Conservation (phyloP, 1,284 basidiomycete species). For the Xerocomus alliaceus region DNA sequence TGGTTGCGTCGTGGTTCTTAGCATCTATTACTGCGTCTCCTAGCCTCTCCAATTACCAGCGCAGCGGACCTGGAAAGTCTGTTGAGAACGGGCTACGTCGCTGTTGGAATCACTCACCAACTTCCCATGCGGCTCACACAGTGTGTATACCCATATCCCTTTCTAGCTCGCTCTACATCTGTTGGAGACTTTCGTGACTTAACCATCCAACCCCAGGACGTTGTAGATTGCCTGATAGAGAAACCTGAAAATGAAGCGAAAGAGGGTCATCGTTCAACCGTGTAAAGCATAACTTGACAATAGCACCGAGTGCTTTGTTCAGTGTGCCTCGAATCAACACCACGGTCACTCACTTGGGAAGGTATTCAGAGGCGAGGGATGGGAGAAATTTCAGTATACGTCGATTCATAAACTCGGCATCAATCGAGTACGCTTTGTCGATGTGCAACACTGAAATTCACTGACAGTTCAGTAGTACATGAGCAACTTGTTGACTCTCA, state of each 20-base stretch:
- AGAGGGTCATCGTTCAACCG: background rate
- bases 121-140: background rate
- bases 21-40: background rate
- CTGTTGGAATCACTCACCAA: background rate
- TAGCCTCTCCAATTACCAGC: background rate
- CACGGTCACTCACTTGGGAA: too few species aligned
- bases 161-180: background rate
- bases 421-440: too few species aligned
- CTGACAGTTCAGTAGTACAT: too few species aligned
- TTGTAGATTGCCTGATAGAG: background rate
- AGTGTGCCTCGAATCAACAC: background rate
- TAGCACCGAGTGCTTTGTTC: background rate
- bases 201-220: background rate
- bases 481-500: too few species aligned
- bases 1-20: background rate
- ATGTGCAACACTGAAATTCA: too few species aligned
- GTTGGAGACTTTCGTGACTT: background rate
- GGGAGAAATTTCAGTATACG: too few species aligned
- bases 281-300: background rate
- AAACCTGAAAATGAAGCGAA: background rate
- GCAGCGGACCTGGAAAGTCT: conserved; percentile 6
- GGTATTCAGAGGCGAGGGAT: too few species aligned
- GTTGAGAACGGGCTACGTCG: background rate
- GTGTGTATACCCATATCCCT: background rate
- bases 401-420: too few species aligned